Base-by-base conservation (phyloP, 345 rosid species). In the Mallotus nudiflorus region DNA sequence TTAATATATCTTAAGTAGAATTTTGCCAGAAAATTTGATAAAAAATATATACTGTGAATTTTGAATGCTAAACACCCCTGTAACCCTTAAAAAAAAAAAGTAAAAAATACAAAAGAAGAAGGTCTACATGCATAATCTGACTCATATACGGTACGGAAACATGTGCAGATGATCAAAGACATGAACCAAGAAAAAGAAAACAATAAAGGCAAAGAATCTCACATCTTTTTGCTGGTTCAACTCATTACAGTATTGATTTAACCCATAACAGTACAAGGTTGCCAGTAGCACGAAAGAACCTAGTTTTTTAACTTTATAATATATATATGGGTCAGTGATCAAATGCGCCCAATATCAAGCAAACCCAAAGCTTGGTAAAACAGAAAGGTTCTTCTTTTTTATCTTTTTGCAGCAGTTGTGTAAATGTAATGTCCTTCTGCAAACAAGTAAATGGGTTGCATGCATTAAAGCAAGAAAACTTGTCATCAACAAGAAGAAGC, bases 301-400 rank as follows among this genome's bases (percentile, higher is more conserved):
- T 71, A 63, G 28, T 8, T 13, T 53, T n/a, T 62, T 24, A 28
- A 64, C 56, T 54, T 71, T 70, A 5, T 2, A n/a, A n/a, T 16
- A 61, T 0, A 70, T 58, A 57, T 42, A 33, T 10, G 11, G 15
- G 59, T 40, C 50, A 62, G n/a, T n/a, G n/a, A n/a, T n/a, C 44
- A 53, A 54, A 72, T 42, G 56, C 54, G 53, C 10, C 52, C 10
- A 40, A 61, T 25, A 42, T 9, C 42, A 1, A 2, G 33, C 55
- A 10, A n/a, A 33, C 0, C 40, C 10, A 28, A 25, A 25, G 54
- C 1, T 22, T 3, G 0, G 1, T 10, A 53, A 20, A 53, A 53
- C 1, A 51, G 20, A n/a, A 51, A 53, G 24, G n/a, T n/a, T n/a
- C n/a, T n/a, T n/a, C n/a, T n/a, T n/a, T n/a, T n/a, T n/a, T n/a